Evolutionary conservation across 2,329 filamentous ascomycete genomes (phyloP), one percentile per base, ranked within the genome.

Genomic region (Colletotrichum sidae): DNA sequence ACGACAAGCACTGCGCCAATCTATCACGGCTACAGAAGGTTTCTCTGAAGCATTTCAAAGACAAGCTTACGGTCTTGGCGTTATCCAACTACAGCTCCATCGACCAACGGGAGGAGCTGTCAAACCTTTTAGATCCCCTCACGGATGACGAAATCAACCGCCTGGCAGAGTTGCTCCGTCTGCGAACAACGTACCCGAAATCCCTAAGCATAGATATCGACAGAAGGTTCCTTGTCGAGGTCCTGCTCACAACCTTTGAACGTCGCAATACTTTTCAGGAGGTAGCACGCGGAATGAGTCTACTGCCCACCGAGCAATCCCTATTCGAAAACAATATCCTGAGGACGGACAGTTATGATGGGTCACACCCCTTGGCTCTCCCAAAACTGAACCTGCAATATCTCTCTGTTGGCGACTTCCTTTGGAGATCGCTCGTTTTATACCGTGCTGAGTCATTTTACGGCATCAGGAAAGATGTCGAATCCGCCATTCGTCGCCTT

Each of bases 361-460:
- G 94, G 34, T 94, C 93, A 33, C 88, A 88, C 52, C 94, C 96
- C 6, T 83, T 99, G 63, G 93, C 96, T 3, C 88, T 99, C 47
- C 96, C 96, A 3, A 99, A 99, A 76, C 80, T 98, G 50, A 99
- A 97, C 71, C 82, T 99, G 35, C 96, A 99, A 74, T 99, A 99
- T 77, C 84, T 99, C 12, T 97, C 94, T 3, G 88, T 97, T 55
- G 94, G 94, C 3, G 96, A 99, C 77, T 99, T 99, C 72, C 80
- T 99, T n/a, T 99, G 94, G 94, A 88, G 96, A 68, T 94, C 95
- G 0, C 90, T 98, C 72, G 85, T 96, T 12, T 82, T 99, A 8
- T 96, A 97, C 75, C 89, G 95, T 45, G 92, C 90, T 64, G 96
- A 99, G 77, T 88, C 95, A 0, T 97, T 98, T 75, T 98, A 96